Evolutionary conservation across 1,139 yeast genomes (phyloP), one percentile per base, ranked within the genome.

Genomic region (Candida dubliniensis): DNA sequence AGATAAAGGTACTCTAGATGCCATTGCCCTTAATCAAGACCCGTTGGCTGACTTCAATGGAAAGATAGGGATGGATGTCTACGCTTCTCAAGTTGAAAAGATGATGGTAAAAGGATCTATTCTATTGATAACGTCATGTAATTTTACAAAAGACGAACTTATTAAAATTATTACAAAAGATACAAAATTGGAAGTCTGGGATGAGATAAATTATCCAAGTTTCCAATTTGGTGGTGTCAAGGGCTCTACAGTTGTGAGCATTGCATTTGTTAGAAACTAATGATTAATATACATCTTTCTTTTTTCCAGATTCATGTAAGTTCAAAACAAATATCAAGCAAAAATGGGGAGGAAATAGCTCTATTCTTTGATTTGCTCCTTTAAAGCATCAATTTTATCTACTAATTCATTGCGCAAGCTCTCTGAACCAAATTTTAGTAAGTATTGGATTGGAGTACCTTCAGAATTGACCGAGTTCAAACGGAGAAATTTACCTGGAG

Each of bases 1-100:
- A 34, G 99, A 93, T 63, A 93, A 93, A 60, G 99, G 99, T 8
- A 93, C 99, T 0, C 67, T 95, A 34, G 99, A 93, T 67, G 99
- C 99, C 5, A 93, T 95, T 51, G 97, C 97, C 0, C 73, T 93
- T 40, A 87, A 89, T 57, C 89, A 86, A 36, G 69, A 67, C 8
- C 69, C 67, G 2, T 57, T 81, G 32, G 59, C 56, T 18, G 69
- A 61, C 0, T 66, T 63, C 42, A 75, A 69, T 41, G 76, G 70
- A 3, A 63, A 64, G 50, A 68, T 72, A 24, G 87, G 87, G 1
- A 71, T 77, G 55, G 82, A 85, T 37, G 69, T 79, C 10, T 93
- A 93, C 56, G 81, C 90, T 0, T 53, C 56, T 0, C 82, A 81
- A 38, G 82, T 88, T n/a, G 68, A 67, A 37, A 71, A 76, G 45